A percentile compares a stretch with the other conserved stretches of the same genome.
These are phyloP conservation scores for Miscanthus lutarioriparius DNA, from an alignment of 176 grass and related monocot species.

Conservation along the genomic window DNA sequence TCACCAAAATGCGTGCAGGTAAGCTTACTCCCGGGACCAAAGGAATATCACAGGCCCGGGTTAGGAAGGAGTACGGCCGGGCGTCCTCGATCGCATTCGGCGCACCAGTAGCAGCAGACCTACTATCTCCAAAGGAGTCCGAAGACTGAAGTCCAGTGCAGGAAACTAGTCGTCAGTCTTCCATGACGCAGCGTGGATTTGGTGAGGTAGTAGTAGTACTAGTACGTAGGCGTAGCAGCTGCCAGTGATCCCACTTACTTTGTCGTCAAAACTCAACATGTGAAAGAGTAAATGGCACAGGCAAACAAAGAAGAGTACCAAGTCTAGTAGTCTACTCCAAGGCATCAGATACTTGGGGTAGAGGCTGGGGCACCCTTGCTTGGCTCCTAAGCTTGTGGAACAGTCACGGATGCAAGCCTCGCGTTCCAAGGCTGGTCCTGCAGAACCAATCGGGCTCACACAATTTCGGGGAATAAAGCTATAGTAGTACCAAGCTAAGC, in stretches of 20 bases:
- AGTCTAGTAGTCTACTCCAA: slow-evolving; percentile 27
- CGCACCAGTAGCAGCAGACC: slow-evolving; percentile 19
- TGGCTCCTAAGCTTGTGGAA: slow-evolving; percentile 35
- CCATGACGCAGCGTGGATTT: not conserved
- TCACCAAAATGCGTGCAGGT: slow-evolving; percentile 50
- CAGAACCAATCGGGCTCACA: not conserved
- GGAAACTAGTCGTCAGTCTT: not conserved
- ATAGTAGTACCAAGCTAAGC: not conserved
- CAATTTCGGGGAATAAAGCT: slow-evolving; percentile 32
- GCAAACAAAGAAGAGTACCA: not conserved
- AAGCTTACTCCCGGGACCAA: slow-evolving; percentile 29
- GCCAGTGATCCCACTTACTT: not conserved
- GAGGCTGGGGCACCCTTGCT: slow-evolving; percentile 40
- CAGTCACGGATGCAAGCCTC: slow-evolving; percentile 30
- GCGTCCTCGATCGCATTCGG: slow-evolving; percentile 30
- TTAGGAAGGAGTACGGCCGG: not conserved
- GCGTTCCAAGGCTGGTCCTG: slow-evolving; percentile 14
- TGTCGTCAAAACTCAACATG: not conserved
- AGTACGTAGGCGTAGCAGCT: not conserved
- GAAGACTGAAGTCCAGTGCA: not conserved
- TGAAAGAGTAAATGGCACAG: not conserved
- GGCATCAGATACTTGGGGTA: slow-evolving; percentile 44
- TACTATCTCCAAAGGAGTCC: not conserved
- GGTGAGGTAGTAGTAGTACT: slow-evolving; percentile 7
- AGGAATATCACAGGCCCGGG: slow-evolving; percentile 22